Evolutionary conservation across 768 basidiomycete species (phyloP).

Genomic region (Tulasnella sp.): DNA sequence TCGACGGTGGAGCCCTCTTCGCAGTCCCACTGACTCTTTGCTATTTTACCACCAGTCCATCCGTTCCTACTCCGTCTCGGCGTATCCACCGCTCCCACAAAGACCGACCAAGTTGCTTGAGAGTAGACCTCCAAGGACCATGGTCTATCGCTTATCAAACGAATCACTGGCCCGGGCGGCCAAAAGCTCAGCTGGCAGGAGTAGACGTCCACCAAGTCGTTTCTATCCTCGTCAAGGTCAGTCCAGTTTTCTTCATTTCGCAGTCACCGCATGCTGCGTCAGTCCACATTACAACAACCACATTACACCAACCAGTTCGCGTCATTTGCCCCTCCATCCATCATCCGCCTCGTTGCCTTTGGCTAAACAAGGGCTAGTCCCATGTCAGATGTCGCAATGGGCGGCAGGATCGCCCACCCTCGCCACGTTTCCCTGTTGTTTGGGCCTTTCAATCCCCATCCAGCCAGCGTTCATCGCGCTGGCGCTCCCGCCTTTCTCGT

Average conservation of each 20-base stretch:
- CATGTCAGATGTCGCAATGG: neutral
- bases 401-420: neutral
- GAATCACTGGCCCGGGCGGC: constrained; percentile 1
- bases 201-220: neutral
- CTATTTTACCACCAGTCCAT: neutral
- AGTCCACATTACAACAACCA: neutral
- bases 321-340: neutral
- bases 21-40: neutral
- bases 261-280: neutral
- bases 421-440: neutral
- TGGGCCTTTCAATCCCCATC: constrained; percentile 2
- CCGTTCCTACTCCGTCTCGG: neutral
- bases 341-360: neutral
- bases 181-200: neutral
- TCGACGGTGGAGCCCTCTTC: neutral
- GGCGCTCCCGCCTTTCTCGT: neutral
- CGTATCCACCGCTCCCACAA: neutral
- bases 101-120: neutral
- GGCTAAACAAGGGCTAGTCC: neutral
- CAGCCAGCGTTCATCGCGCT: neutral
- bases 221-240: neutral
- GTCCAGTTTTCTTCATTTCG: neutral
- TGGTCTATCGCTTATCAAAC: constrained; percentile 1
- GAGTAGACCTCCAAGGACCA: constrained; percentile 6
- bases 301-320: neutral